phyloP scores from a whole-genome alignment of 805 yeast genomes.

The Starmerella sp. region DNA sequence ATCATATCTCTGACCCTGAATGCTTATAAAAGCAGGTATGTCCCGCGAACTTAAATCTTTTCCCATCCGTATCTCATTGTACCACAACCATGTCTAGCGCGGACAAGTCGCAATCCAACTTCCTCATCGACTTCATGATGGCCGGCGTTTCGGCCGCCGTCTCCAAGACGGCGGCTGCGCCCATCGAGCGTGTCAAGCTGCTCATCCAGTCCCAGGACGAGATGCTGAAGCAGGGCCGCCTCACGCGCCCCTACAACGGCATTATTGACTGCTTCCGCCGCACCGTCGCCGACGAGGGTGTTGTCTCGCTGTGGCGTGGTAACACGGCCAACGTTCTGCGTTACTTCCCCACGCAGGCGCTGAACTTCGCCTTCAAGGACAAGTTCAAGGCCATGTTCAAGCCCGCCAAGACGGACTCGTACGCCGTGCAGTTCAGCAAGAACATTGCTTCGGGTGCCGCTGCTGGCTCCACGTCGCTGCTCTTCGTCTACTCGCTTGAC shows the following conservation, averaged over 20 bases:
- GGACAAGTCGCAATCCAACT: conserved; percentile 20
- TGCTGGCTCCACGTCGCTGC: conserved; percentile 86
- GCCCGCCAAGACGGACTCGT: conserved; percentile 79
- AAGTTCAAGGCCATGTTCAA: conserved; percentile 83
- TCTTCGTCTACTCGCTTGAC: conserved; percentile 88
- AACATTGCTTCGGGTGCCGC: conserved; percentile 95
- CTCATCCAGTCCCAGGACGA: conserved; percentile 93
- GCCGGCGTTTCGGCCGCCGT: conserved; percentile 98
- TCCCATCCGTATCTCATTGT: conserved; percentile 6
- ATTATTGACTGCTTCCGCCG: conserved; percentile 82
- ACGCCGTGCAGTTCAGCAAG: conserved; percentile 83
- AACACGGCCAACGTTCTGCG: conserved; percentile 94
- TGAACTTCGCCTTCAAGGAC: conserved; percentile 94
- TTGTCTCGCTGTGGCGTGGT: conserved; percentile 92
- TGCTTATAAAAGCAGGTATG: conserved; percentile 13
- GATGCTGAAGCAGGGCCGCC: conserved; percentile 92
- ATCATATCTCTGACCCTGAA: conserved; percentile 11
- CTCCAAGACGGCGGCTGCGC: conserved; percentile 91
- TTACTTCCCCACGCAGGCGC: conserved; percentile 97
- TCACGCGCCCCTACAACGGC: conserved; percentile 74
- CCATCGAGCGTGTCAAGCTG: conserved; percentile 88
- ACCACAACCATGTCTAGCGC: conserved; percentile 4
- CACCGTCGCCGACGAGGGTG: conserved; percentile 85
- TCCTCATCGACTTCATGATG: conserved; percentile 63
- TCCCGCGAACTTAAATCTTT: background rate